Base-by-base conservation (phyloP, 2,329 filamentous ascomycete genomes). In the Ophiostoma sp. region DNA sequence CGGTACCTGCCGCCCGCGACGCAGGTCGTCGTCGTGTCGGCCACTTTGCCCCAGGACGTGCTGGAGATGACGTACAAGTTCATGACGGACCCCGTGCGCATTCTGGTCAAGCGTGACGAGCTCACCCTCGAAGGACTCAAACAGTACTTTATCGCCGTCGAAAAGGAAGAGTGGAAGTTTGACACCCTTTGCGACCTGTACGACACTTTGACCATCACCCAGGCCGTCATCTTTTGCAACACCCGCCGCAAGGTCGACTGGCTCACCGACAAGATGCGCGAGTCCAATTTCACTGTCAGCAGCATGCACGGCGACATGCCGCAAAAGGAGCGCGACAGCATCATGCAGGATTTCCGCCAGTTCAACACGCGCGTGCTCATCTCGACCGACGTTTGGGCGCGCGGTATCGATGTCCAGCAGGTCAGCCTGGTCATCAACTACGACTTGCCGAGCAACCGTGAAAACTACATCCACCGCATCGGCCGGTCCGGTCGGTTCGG, bases 151-250 rank as follows among this genome's bases (percentile, higher is more conserved):
- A 98, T 99, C 79, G 96, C 96, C 1, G 96, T 98, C 25, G 96
- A 99, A 84, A 98, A 98, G 86, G 96, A 99, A 83, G 96, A 98
- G 82, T 99, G 96, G 96, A 99, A 99, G 83, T 97, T 99, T 78
- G 96, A 99, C 82, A 99, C 96, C 2, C 90, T 99, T 4, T 98
- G 94, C 83, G 96, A 99, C 85, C 91, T 99, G 73, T 99, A 99
- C 87, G 96, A 99, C 82, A 98, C 96, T 15, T 89, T 99, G 61
- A 99, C 96, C 72, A 98, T 99, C 80, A 98, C 96, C 19, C 96
- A 98, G 85, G 96, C 96, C 63, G 96, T 99, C 82, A 99, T 99
- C 82, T 99, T 99, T 88, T 99, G 96, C 88, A 99, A 99, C 84
- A 99, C 96, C 7, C 92, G 96, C 77, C 91, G 96, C 83, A 99